These are phyloP conservation scores for Primulina huaijiensis DNA, from an alignment of 257 asterid species.

Conservation along the genomic window DNA sequence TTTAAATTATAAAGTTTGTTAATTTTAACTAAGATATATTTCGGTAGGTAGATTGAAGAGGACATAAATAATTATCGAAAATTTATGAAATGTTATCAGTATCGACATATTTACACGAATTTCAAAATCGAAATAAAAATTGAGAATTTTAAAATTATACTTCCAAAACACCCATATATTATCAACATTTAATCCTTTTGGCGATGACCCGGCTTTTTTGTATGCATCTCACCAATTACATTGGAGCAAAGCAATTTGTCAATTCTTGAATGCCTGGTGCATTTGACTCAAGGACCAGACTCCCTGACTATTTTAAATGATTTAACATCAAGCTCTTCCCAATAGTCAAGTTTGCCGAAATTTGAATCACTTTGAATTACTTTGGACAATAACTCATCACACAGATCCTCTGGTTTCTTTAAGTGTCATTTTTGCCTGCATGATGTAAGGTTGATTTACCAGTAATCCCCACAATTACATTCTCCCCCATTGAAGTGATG, in stretches of 20 bases:
- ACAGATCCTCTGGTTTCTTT: not conserved
- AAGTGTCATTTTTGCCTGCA: not conserved
- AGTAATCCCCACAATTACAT: conserved; percentile 95
- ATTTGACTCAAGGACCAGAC: not conserved
- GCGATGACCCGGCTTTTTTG: not conserved
- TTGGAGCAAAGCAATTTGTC: not conserved
- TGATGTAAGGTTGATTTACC: conserved; percentile 36
- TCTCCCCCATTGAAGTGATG: conserved; percentile 77
- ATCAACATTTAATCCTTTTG: not conserved
- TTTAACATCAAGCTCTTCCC: not conserved
- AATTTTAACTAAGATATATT: too few species aligned
- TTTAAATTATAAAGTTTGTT: too few species aligned
- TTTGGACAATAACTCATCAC: not conserved
- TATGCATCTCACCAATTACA: not conserved
- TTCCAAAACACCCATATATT: not conserved
- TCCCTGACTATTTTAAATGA: not conserved
- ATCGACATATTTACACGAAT: not conserved
- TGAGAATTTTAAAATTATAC: not conserved
- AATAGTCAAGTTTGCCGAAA: not conserved
- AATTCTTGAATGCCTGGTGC: too few species aligned
- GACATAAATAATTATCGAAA: not conserved
- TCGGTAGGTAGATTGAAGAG: too few species aligned
- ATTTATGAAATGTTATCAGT: too few species aligned
- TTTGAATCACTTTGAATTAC: not conserved
- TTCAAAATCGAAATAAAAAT: too few species aligned